phyloP scores from a whole-genome alignment of 257 asterid species.

The Scutellaria minor region DNA sequence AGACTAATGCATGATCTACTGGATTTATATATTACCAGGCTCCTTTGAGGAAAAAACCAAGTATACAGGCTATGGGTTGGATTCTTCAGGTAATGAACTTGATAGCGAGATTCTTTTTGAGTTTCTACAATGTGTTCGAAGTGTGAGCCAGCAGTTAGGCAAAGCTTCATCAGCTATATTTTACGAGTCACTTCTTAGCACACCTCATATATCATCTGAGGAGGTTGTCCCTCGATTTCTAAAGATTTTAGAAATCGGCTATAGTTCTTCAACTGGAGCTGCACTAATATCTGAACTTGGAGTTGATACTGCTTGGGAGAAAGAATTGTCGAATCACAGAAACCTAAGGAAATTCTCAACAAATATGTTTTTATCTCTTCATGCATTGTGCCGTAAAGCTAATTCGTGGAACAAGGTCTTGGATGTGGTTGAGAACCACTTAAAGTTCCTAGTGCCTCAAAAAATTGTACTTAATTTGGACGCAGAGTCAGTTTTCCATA shows the following conservation, averaged over 20 bases:
- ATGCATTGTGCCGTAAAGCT: slow-evolving; percentile 69
- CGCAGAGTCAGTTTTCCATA: slow-evolving; percentile 47
- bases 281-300: slow-evolving; percentile 73
- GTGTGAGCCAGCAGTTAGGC: slow-evolving; percentile 84
- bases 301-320: slow-evolving; percentile 79
- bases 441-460: slow-evolving; percentile 79
- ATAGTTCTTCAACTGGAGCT: slow-evolving; percentile 63
- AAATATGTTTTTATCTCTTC: slow-evolving; percentile 72
- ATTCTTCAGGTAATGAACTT: slow-evolving; percentile 52
- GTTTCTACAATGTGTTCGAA: slow-evolving; percentile 67
- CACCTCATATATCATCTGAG: slow-evolving; percentile 67
- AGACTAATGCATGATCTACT: slow-evolving; percentile 34
- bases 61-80: slow-evolving; percentile 42
- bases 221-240: slow-evolving; percentile 76
- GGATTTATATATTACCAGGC: slow-evolving; percentile 50
- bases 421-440: slow-evolving; percentile 71
- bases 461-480: slow-evolving; percentile 58
- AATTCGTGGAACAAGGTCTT: slow-evolving; percentile 77
- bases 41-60: slow-evolving; percentile 56
- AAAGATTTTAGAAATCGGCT: slow-evolving; percentile 76
- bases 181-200: slow-evolving; percentile 66
- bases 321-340: slow-evolving; percentile 72
- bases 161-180: slow-evolving; percentile 85
- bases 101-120: slow-evolving; percentile 64
- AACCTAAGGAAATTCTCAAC: slow-evolving; percentile 81